A percentile compares a stretch with the other conserved stretches of the same genome.
Conservation (phyloP, 2,329 filamentous ascomycete species). For the Cryphonectria naterciae region DNA sequence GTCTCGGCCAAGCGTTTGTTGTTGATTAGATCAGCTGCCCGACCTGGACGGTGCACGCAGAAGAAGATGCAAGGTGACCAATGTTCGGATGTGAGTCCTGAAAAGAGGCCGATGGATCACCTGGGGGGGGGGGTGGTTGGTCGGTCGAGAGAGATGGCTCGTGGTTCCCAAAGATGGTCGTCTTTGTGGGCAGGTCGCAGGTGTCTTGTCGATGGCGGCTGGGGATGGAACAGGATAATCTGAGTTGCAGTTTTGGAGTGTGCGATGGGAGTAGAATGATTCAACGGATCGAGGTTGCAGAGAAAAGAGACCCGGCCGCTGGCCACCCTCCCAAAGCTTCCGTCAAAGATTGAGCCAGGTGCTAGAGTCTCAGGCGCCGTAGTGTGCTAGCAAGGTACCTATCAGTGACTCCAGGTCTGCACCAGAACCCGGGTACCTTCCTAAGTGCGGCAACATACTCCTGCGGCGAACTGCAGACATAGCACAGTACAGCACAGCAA, state of each 20-base stretch:
- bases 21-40: slow-evolving; percentile 26
- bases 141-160: background rate
- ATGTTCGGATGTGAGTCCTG: slow-evolving; percentile 11
- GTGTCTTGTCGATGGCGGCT: slow-evolving; percentile 17
- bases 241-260: background rate
- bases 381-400: slow-evolving; percentile 16
- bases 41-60: slow-evolving; percentile 17
- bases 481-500: background rate
- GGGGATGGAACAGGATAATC: slow-evolving; percentile 15
- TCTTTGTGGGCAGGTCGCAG: slow-evolving; percentile 16
- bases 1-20: slow-evolving; percentile 22
- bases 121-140: background rate
- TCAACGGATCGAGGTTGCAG: slow-evolving; percentile 20
- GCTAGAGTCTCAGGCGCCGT: slow-evolving; percentile 9
- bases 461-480: slow-evolving; percentile 4
- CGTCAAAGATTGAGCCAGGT: slow-evolving; percentile 6
- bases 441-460: slow-evolving; percentile 4
- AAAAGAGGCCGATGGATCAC: slow-evolving; percentile 8
- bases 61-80: slow-evolving; percentile 8
- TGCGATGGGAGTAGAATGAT: slow-evolving; percentile 14
- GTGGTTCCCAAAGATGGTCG: slow-evolving; percentile 16
- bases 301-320: slow-evolving; percentile 10
- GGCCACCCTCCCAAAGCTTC: background rate
- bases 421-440: background rate
- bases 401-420: background rate